Evolutionary conservation across 805 yeast species (phyloP).

Genomic region (Yamadazyma kitorensis): DNA sequence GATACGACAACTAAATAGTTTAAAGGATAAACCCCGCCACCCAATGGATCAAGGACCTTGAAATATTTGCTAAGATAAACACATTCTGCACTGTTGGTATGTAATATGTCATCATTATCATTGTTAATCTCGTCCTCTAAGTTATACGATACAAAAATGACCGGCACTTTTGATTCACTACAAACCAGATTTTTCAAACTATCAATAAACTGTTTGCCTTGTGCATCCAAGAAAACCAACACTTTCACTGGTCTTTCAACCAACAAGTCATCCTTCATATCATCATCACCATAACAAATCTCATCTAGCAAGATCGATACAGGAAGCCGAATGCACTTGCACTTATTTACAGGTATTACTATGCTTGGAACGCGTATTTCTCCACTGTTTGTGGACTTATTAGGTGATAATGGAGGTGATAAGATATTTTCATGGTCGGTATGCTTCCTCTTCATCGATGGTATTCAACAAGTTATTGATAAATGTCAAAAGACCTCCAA

Average conservation of each 20-base stretch:
- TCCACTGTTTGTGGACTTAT: conserved; percentile 2
- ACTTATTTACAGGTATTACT: conserved; percentile 5
- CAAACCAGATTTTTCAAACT: conserved; percentile 12
- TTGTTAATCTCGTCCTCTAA: background rate
- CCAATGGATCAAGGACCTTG: conserved; percentile 29
- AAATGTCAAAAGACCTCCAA: too few species aligned
- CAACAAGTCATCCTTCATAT: conserved; percentile 87
- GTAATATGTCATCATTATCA: background rate
- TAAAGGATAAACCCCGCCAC: conserved; percentile 36
- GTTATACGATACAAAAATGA: conserved; percentile 9
- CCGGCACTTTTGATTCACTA: background rate
- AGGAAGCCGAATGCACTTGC: conserved; percentile 3
- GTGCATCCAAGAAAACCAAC: conserved; percentile 28
- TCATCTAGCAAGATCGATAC: conserved; percentile 2
- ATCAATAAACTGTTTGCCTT: conserved; percentile 28
- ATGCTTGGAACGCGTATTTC: conserved; percentile 1
- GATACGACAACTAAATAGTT: conserved; percentile 21
- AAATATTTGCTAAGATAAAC: conserved; percentile 20
- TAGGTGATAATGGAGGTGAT: conserved; percentile 8
- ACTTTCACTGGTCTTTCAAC: conserved; percentile 11
- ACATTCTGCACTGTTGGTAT: conserved; percentile 18
- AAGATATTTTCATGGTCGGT: conserved; percentile 2
- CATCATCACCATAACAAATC: conserved; percentile 29
- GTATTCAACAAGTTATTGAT: too few species aligned
- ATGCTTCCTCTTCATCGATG: too few species aligned